phyloP scores from a whole-genome alignment of 2,329 filamentous ascomycete genomes.

The Myotisia sp. region DNA sequence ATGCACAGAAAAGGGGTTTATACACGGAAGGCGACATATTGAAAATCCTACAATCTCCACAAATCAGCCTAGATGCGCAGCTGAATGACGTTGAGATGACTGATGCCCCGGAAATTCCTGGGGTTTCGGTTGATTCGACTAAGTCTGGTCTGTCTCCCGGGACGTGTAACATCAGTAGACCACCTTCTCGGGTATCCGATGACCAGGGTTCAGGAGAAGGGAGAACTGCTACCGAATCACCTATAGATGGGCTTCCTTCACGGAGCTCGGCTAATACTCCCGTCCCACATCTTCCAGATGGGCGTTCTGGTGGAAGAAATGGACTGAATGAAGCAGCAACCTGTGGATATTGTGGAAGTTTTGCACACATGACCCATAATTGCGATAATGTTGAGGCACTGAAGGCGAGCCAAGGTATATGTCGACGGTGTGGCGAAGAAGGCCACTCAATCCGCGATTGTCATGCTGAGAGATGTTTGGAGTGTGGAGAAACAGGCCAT shows the following conservation, averaged over 20 bases:
- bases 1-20: slow-evolving; percentile 58
- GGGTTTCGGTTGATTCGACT: slow-evolving; percentile 14
- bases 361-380: slow-evolving; percentile 29
- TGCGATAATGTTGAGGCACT: slow-evolving; percentile 34
- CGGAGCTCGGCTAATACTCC: slow-evolving; percentile 16
- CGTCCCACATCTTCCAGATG: slow-evolving; percentile 17
- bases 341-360: slow-evolving; percentile 35
- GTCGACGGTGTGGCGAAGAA: slow-evolving; percentile 28
- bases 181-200: slow-evolving; percentile 19
- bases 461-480: slow-evolving; percentile 27
- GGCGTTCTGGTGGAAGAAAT: slow-evolving; percentile 30
- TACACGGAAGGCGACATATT: slow-evolving; percentile 59
- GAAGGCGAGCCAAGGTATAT: slow-evolving; percentile 25
- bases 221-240: neutral
- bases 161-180: slow-evolving; percentile 16
- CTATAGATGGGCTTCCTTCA: slow-evolving; percentile 6
- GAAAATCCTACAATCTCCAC: slow-evolving; percentile 40
- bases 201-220: slow-evolving; percentile 8
- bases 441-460: slow-evolving; percentile 29
- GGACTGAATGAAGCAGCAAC: slow-evolving; percentile 30
- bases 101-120: slow-evolving; percentile 17
- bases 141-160: slow-evolving; percentile 13
- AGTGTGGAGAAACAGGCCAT: slow-evolving; percentile 34
- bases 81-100: slow-evolving; percentile 32
- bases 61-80: slow-evolving; percentile 29